Evolutionary conservation across 306 rosid species (phyloP).

Genomic region (Prosopis cineraria): DNA sequence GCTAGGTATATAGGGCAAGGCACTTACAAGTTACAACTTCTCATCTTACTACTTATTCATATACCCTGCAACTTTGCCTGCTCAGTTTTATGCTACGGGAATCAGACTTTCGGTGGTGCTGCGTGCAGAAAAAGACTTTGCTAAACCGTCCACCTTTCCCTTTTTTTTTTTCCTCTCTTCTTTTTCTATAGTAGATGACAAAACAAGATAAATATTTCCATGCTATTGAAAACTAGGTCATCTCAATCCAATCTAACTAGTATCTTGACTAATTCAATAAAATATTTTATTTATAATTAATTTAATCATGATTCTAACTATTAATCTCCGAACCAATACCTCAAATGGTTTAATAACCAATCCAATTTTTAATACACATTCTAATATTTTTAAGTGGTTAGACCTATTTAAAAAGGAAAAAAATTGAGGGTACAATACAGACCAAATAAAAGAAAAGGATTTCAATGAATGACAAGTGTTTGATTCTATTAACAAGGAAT

Average conservation of each 20-base stretch:
- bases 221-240: too few relatives aligned
- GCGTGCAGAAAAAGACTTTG: not conserved
- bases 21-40: not conserved
- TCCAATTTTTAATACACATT: too few relatives aligned
- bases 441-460: not conserved
- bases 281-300: too few relatives aligned
- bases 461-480: too few relatives aligned
- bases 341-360: too few relatives aligned
- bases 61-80: not conserved
- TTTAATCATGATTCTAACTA: too few relatives aligned
- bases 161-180: not conserved
- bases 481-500: too few relatives aligned
- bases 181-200: not conserved
- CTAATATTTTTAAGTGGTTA: too few relatives aligned
- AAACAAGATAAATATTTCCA: too few relatives aligned
- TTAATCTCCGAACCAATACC: too few relatives aligned
- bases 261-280: too few relatives aligned
- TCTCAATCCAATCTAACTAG: too few relatives aligned
- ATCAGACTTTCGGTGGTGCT: not conserved
- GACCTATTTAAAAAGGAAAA: not conserved
- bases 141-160: not conserved
- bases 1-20: not conserved
- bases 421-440: not conserved
- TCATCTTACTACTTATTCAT: not conserved
- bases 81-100: not conserved